These are phyloP conservation scores for Lonicera japonica DNA, from an alignment of 129 eudicot genomes.

Conservation along the genomic window DNA sequence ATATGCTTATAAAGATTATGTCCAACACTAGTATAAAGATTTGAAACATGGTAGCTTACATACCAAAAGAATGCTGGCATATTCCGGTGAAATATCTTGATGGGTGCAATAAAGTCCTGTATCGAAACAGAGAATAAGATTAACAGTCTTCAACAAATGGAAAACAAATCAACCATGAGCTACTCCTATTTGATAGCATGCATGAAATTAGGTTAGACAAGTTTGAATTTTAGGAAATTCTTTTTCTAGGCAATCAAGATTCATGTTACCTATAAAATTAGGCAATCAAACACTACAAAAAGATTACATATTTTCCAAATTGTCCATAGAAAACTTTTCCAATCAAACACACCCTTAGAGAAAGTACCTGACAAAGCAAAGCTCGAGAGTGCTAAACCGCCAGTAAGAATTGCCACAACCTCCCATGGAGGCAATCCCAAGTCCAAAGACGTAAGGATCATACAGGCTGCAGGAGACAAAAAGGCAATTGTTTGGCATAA, in stretches of 20 bases:
- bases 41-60: conserved; percentile 4
- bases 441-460: conserved; percentile 76
- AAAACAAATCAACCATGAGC: neutral
- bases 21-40: neutral
- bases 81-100: conserved; percentile 97
- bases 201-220: too few relatives aligned
- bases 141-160: conserved; percentile 3
- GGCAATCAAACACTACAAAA: too few relatives aligned
- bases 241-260: too few relatives aligned
- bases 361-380: conserved; percentile 82
- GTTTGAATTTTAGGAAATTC: too few relatives aligned
- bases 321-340: neutral
- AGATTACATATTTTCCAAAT: too few relatives aligned
- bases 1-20: neutral
- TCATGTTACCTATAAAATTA: too few relatives aligned
- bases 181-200: neutral
- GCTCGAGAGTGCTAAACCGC: conserved; percentile 91
- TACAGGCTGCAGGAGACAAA: conserved; percentile 92
- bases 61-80: conserved; percentile 97
- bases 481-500: conserved; percentile 92
- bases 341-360: neutral
- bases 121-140: conserved; percentile 20
- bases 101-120: conserved; percentile 95
- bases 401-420: conserved; percentile 65
- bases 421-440: conserved; percentile 93